These are phyloP conservation scores for Fabrea salina DNA, from an alignment of 169 alveolate genomes.

Conservation along the genomic window DNA sequence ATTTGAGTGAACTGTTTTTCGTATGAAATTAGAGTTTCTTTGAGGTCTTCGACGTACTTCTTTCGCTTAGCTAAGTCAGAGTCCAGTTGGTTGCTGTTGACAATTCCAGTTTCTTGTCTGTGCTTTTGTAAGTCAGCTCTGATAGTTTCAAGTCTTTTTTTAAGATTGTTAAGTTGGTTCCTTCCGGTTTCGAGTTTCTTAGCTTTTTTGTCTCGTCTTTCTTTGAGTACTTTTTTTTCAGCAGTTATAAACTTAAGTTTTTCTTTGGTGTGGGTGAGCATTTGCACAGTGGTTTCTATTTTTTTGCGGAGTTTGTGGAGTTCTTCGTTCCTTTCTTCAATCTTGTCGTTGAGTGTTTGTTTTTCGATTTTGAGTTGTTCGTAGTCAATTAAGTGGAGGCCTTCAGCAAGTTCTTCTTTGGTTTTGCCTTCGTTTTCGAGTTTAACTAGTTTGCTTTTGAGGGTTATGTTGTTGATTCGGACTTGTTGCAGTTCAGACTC, in stretches of 20 bases:
- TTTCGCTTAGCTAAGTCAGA: slow-evolving; percentile 55
- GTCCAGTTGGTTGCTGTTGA: slow-evolving; percentile 69
- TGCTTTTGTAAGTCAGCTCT: slow-evolving; percentile 61
- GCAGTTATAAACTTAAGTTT: slow-evolving; percentile 78
- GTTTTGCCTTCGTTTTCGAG: slow-evolving; percentile 82
- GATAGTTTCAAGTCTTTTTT: slow-evolving; percentile 71
- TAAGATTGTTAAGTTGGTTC: slow-evolving; percentile 64
- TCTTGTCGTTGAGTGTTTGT: slow-evolving; percentile 91
- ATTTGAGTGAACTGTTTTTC: slow-evolving; percentile 34
- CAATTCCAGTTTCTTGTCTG: slow-evolving; percentile 86
- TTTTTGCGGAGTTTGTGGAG: slow-evolving; percentile 85
- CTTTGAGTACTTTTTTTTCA: slow-evolving; percentile 57
- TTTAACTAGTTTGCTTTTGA: slow-evolving; percentile 83
- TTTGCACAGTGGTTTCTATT: slow-evolving; percentile 86
- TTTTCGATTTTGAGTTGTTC: slow-evolving; percentile 93
- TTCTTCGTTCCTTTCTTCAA: slow-evolving; percentile 92
- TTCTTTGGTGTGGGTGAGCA: slow-evolving; percentile 90
- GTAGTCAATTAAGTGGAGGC: slow-evolving; percentile 91
- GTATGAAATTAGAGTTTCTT: slow-evolving; percentile 37
- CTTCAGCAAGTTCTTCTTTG: slow-evolving; percentile 90
- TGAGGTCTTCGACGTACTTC: slow-evolving; percentile 42
- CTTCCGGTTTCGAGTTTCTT: slow-evolving; percentile 72
- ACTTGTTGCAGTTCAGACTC: slow-evolving; percentile 66
- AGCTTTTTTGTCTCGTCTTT: slow-evolving; percentile 34
- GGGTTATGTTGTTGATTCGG: slow-evolving; percentile 81